Evolutionary conservation across 2,329 filamentous ascomycete species (phyloP).

Genomic region (Lojkania enalia): DNA sequence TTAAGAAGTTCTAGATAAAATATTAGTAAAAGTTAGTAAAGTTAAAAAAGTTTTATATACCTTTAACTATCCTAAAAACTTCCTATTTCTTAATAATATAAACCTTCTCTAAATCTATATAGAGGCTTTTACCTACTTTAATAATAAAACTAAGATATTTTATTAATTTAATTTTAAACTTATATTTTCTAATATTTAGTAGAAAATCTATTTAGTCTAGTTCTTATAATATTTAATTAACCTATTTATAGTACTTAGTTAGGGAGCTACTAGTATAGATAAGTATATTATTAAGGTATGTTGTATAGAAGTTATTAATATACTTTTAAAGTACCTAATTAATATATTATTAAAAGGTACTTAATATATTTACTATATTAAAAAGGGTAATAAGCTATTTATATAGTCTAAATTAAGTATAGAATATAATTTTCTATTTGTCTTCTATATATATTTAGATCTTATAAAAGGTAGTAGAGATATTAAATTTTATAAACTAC

Average conservation of each 20-base stretch:
- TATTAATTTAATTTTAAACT: constrained; percentile 32
- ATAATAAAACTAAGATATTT: constrained; percentile 28
- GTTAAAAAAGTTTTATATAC: neutral
- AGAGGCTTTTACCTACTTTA: constrained; percentile 19
- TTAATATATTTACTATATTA: constrained; percentile 15
- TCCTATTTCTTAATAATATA: constrained; percentile 6
- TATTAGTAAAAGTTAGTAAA: too few relatives aligned
- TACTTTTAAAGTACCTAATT: constrained; percentile 24
- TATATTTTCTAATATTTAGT: constrained; percentile 24
- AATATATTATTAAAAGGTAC: constrained; percentile 24
- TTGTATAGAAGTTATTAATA: constrained; percentile 24
- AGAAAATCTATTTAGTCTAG: constrained; percentile 10
- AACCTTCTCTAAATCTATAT: constrained; percentile 22
- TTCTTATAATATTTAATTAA: constrained; percentile 4
- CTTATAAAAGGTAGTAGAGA: constrained; percentile 9
- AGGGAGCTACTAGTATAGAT: constrained; percentile 17
- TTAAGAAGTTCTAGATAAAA: too few relatives aligned
- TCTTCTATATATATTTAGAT: constrained; percentile 5
- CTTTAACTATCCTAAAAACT: constrained; percentile 4
- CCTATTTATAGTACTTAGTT: constrained; percentile 2
- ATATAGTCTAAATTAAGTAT: constrained; percentile 36
- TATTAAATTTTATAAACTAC: constrained; percentile 36
- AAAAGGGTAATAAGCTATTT: constrained; percentile 39
- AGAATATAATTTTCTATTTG: constrained; percentile 41
- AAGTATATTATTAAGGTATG: constrained; percentile 28